phyloP scores from a whole-genome alignment of 2,329 filamentous ascomycete genomes.

The Aureobasidium sp. region DNA sequence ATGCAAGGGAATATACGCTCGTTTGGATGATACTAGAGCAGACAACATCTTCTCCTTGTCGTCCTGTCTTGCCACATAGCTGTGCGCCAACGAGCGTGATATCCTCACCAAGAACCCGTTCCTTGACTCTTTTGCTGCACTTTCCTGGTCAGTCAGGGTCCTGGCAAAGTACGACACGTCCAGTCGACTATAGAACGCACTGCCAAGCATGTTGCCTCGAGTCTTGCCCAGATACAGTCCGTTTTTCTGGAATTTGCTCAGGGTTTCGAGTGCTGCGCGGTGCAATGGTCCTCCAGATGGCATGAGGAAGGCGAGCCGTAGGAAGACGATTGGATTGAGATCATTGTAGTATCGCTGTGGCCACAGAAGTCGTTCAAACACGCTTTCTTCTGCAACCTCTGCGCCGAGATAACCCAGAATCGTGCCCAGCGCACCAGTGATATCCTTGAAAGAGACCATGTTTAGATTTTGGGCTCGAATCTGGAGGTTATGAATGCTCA shows the following conservation, averaged over 20 bases:
- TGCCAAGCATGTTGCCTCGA: not conserved
- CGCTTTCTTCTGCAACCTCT: not conserved
- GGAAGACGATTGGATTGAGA: not conserved
- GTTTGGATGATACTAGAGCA: not conserved
- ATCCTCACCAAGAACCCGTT: not conserved
- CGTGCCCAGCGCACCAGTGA: not conserved
- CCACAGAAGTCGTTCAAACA: not conserved
- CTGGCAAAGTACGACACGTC: not conserved
- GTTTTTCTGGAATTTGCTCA: not conserved
- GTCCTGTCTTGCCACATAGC: not conserved
- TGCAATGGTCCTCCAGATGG: not conserved
- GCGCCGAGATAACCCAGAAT: not conserved
- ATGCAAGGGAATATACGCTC: not conserved
- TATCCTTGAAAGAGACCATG: not conserved
- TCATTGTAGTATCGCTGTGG: not conserved
- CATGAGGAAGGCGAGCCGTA: not conserved
- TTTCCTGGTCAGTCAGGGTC: not conserved
- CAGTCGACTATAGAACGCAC: not conserved
- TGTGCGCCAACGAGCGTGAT: not conserved
- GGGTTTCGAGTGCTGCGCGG: not conserved
- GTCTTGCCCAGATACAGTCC: not conserved
- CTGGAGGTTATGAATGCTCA: not conserved
- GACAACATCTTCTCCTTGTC: not conserved
- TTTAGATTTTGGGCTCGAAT: not conserved
- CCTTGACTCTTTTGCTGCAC: not conserved